phyloP scores from a whole-genome alignment of 2,329 filamentous ascomycete species.

The Cryphonectria japonica region DNA sequence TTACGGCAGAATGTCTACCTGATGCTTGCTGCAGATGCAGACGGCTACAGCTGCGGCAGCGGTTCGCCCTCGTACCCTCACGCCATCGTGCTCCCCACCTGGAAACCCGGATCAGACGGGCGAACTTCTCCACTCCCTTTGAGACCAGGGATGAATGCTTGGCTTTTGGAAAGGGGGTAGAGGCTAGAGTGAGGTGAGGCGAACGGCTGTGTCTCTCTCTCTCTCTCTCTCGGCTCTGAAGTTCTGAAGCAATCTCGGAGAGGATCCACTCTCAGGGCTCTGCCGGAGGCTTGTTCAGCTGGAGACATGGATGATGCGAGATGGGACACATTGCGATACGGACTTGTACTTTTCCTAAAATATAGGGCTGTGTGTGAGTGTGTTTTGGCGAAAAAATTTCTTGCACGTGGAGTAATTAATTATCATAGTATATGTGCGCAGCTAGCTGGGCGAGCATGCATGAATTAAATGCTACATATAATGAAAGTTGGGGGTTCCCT shows the following conservation, averaged over 20 bases:
- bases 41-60: neutral
- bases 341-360: neutral
- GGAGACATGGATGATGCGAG: neutral
- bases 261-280: conserved; percentile 12
- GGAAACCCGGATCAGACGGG: neutral
- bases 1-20: neutral
- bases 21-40: neutral
- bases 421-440: neutral
- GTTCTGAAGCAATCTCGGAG: conserved; percentile 12
- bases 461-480: neutral
- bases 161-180: neutral
- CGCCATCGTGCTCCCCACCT: neutral
- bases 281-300: conserved; percentile 13
- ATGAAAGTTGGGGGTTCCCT: neutral
- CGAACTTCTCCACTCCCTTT: neutral
- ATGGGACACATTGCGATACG: neutral
- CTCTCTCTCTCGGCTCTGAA: too few relatives aligned
- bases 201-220: conserved; percentile 1
- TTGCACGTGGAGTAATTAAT: conserved; percentile 2
- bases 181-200: neutral
- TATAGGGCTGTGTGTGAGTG: neutral
- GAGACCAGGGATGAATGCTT: neutral
- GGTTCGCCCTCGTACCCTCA: neutral
- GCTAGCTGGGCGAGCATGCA: neutral
- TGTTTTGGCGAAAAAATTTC: too few relatives aligned